Base-by-base conservation (phyloP, 441 rosid species). In the Pelargonium fulgidum region DNA sequence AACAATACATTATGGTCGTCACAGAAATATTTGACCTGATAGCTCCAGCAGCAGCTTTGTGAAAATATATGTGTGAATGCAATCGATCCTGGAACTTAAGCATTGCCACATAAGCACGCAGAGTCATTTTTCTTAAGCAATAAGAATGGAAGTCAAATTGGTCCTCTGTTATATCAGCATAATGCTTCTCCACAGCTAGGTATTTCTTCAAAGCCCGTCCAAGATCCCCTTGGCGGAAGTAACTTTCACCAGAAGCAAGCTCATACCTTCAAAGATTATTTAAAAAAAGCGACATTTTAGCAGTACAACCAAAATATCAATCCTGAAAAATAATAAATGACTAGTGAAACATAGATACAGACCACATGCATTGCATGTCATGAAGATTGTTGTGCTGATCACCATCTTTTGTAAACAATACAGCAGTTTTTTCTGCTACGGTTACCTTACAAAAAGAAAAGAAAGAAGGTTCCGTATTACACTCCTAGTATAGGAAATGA, bases 291-390 rank as follows among this genome's bases (percentile, higher is more conserved):
- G 10, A 7, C 13, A 26, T 22, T 29, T 29, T 4, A 62, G 41
- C 24, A 26, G 13, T 17, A 6, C 4, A 50, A 36, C 44, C 64
- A 71, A 33, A 65, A 48, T 42, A 65, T 58, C 29, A 19, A 77
- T 13, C 58, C 47, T 1, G 50, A 8, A 69, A 7, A 56, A 24
- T 12, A 74, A 70, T 3, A 59, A 66, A 56, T 47, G 44, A 59
- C 47, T 58, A 42, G 69, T 56, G 65, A 69, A 71, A 75, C 68
- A 64, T 33, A 79, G 65, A 81, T 65, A 80, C 86, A 44, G 65
- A 96, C 99, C 99, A 95, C 99, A 92, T 95, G 98, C 99, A 95
- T 78, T 95, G 99, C 99, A 95, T 95, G 83, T 96, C 99, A 81
- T 96, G 97, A 78, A 96, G 97, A 83, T 88, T 93, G 82, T 88